A percentile compares a stretch with the other conserved stretches of the same genome.
These are phyloP conservation scores for Tetrapisispora arboricola DNA, from an alignment of 805 yeast species.

Conservation along the genomic window DNA sequence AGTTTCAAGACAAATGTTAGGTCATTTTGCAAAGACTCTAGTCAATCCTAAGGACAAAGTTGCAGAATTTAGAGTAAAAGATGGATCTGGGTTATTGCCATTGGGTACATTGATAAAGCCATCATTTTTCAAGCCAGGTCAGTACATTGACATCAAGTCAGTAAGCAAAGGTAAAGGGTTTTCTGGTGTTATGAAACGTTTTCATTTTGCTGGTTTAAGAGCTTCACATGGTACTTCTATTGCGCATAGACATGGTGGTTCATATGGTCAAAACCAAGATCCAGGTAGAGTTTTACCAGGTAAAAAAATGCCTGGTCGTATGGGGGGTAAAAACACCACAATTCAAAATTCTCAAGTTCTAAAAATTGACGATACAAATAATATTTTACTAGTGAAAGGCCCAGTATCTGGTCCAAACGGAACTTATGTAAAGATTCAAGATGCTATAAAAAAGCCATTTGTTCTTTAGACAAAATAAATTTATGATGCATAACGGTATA, in stretches of 20 bases:
- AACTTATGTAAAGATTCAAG: conserved; percentile 61
- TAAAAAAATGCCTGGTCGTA: conserved; percentile 95
- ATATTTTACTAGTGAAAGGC: conserved; percentile 77
- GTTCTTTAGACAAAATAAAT: not conserved
- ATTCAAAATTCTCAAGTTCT: conserved; percentile 66
- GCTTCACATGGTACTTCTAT: conserved; percentile 95
- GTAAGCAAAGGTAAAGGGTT: conserved; percentile 90
- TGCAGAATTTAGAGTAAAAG: conserved; percentile 71
- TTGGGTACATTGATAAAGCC: conserved; percentile 73
- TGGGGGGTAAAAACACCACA: conserved; percentile 74
- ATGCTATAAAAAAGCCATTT: conserved; percentile 48
- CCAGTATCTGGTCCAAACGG: conserved; percentile 86
- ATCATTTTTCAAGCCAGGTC: conserved; percentile 76
- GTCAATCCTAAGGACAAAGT: conserved; percentile 75
- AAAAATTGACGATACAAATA: conserved; percentile 71
- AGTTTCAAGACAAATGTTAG: conserved; percentile 54
- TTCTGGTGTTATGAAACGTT: conserved; percentile 96
- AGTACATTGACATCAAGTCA: conserved; percentile 71
- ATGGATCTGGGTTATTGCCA: conserved; percentile 54
- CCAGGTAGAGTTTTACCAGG: conserved; percentile 97
- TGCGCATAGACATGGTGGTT: conserved; percentile 94
- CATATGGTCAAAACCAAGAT: conserved; percentile 89
- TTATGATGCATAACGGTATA: not conserved
- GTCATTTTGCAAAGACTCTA: conserved; percentile 66
- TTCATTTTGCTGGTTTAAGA: conserved; percentile 76